phyloP scores from a whole-genome alignment of 139 green algal genomes.

The Ettlia oleoabundans region DNA sequence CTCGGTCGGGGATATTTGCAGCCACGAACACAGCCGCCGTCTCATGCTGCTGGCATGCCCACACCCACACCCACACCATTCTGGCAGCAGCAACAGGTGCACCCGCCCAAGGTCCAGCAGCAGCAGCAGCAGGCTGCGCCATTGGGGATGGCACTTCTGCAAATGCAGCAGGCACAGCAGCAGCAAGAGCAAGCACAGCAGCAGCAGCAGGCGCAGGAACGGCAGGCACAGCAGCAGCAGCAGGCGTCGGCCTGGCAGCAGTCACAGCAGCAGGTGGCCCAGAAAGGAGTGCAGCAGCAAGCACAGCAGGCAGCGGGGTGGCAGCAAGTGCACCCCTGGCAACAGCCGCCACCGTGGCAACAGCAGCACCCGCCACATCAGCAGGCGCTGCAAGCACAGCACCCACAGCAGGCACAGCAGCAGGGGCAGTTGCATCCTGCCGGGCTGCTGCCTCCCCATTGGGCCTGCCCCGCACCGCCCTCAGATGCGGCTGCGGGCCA shows the following conservation, averaged over 20 bases:
- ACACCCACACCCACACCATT: background rate
- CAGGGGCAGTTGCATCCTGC: background rate
- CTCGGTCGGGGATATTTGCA: background rate
- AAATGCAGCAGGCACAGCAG: background rate
- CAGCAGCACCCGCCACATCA: background rate
- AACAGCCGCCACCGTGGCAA: background rate
- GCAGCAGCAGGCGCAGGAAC: background rate
- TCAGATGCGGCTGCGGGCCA: background rate
- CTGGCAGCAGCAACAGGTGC: too few relatives aligned
- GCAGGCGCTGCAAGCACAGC: background rate
- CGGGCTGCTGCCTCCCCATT: background rate
- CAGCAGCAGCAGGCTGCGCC: background rate
- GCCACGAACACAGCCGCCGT: background rate
- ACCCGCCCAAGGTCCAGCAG: too few relatives aligned
- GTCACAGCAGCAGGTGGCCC: background rate
- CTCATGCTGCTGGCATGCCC: too few relatives aligned
- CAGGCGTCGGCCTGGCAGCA: too few relatives aligned
- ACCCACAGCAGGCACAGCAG: background rate
- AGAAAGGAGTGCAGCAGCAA: too few relatives aligned
- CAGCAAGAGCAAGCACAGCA: background rate
- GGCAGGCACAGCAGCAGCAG: too few relatives aligned
- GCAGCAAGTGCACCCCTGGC: too few relatives aligned
- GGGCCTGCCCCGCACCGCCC: background rate
- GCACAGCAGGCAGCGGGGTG: too few relatives aligned
- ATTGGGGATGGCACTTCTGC: constrained; percentile 5